phyloP scores from a whole-genome alignment of 2,329 filamentous ascomycete genomes.

The Fusarium vanettenii region DNA sequence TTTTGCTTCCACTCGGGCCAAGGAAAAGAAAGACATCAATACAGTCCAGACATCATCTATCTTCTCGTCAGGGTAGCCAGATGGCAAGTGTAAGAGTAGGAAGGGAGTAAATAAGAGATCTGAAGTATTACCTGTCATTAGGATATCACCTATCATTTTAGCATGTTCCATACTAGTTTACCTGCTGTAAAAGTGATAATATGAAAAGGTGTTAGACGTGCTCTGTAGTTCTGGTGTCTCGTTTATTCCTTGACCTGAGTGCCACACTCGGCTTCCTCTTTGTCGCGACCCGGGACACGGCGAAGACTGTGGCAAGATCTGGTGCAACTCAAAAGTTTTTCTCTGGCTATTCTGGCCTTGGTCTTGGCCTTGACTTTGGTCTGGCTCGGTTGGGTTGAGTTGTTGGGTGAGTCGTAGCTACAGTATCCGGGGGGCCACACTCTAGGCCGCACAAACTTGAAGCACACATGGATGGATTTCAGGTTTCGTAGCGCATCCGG shows the following conservation, averaged over 20 bases:
- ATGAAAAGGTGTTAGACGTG: not conserved
- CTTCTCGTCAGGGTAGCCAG: not conserved
- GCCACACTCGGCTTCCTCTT: conserved; percentile 5
- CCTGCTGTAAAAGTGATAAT: not conserved
- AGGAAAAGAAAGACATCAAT: not conserved
- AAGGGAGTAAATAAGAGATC: not conserved
- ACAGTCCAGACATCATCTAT: not conserved
- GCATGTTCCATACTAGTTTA: not conserved
- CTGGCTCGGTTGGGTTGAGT: not conserved
- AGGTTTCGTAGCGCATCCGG: conserved; percentile 13
- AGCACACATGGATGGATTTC: conserved; percentile 12
- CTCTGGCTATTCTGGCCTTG: not conserved
- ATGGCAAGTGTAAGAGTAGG: not conserved
- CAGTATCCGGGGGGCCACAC: not conserved
- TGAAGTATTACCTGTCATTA: not conserved
- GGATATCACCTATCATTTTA: not conserved
- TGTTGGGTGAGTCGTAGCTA: conserved; percentile 13
- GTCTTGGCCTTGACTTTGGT: not conserved
- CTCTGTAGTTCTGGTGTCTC: not conserved
- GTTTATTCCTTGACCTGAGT: not conserved
- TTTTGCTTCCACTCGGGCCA: not conserved
- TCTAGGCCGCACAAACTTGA: not conserved
- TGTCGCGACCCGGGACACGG: not conserved
- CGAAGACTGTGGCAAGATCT: conserved; percentile 14
- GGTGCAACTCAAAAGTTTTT: conserved; percentile 10